Percentiles rank a stretch among this genome's conserved stretches.
phyloP scores from a whole-genome alignment of 371 early-diverging fungal genomes.

The Batkoa obscura region DNA sequence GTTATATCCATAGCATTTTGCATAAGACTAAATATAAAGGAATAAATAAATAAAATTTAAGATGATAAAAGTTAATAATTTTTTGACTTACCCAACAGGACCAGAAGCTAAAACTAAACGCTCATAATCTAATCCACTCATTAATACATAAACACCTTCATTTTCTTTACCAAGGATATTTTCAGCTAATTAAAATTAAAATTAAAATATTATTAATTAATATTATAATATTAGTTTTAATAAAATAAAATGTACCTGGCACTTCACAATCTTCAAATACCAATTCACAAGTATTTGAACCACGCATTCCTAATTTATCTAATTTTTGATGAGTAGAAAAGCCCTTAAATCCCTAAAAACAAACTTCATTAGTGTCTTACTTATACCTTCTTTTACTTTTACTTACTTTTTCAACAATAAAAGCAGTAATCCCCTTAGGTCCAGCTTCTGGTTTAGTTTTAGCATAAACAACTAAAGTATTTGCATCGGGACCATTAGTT shows the following conservation, averaged over 20 bases:
- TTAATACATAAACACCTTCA: constrained; percentile 91
- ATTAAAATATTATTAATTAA: background rate
- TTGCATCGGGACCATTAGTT: constrained; percentile 92
- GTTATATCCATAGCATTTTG: constrained; percentile 70
- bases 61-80: background rate
- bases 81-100: constrained; percentile 50
- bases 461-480: constrained; percentile 85
- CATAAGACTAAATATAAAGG: constrained; percentile 40
- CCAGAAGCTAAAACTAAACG: constrained; percentile 83
- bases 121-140: constrained; percentile 89
- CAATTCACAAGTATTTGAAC: constrained; percentile 89
- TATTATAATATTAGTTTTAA: background rate
- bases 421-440: constrained; percentile 83
- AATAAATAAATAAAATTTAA: background rate
- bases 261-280: constrained; percentile 89
- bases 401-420: constrained; percentile 69
- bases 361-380: background rate
- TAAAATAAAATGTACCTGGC: no score
- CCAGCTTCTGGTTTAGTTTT: constrained; percentile 70
- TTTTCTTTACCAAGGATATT: constrained; percentile 75
- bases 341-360: constrained; percentile 48
- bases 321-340: constrained; percentile 77
- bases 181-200: constrained; percentile 23
- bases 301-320: constrained; percentile 95
- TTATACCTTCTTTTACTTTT: background rate